Conservation (phyloP, 345 rosid genomes). For the Psidium guajava region DNA sequence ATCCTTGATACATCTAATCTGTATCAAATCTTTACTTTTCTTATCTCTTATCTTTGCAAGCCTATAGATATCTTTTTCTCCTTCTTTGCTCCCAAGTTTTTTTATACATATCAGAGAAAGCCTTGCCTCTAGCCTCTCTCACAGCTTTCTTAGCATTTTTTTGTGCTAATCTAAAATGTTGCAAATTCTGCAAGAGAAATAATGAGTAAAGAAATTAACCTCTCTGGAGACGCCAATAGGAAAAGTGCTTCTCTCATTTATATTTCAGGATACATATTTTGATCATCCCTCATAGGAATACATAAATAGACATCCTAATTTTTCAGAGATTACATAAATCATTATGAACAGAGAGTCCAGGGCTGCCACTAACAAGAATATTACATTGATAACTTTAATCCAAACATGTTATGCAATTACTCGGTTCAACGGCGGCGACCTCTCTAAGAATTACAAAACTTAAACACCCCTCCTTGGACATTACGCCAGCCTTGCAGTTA, state of each 20-base stretch:
- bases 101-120: too few species aligned
- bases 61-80: too few species aligned
- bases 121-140: too few species aligned
- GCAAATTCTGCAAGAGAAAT: constrained; percentile 10
- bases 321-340: not conserved
- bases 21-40: too few species aligned
- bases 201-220: not conserved
- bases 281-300: not conserved
- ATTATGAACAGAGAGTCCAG: not conserved
- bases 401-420: not conserved
- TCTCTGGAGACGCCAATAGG: not conserved
- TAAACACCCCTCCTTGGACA: not conserved
- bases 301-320: not conserved
- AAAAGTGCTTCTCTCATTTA: not conserved
- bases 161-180: too few species aligned
- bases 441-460: not conserved
- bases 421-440: not conserved
- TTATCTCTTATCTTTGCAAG: too few species aligned
- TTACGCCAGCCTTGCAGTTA: not conserved
- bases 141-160: too few species aligned
- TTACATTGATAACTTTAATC: not conserved
- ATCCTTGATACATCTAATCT: too few species aligned
- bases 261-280: not conserved
- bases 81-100: too few species aligned
- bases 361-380: not conserved